A percentile compares a stretch with the other conserved stretches of the same genome.
These are phyloP conservation scores for Elaeagnus macrophylla DNA, from an alignment of 306 rosid species.

Conservation along the genomic window DNA sequence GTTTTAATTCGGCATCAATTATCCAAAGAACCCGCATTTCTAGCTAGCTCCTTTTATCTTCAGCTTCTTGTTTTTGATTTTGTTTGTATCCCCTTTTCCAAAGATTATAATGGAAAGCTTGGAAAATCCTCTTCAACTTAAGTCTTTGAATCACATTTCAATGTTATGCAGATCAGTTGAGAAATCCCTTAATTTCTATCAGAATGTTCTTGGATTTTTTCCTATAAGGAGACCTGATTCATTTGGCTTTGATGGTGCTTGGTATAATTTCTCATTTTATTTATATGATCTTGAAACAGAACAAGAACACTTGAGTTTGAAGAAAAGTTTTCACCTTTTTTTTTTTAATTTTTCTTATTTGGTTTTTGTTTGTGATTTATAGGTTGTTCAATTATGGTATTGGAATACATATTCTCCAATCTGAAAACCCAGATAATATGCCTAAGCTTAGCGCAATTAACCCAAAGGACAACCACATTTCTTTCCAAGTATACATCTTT, in stretches of 20 bases:
- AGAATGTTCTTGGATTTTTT: slow-evolving; percentile 58
- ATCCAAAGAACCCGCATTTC: too few relatives aligned
- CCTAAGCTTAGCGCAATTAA: slow-evolving; percentile 39
- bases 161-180: slow-evolving; percentile 54
- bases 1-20: too few relatives aligned
- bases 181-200: slow-evolving; percentile 52
- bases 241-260: slow-evolving; percentile 41
- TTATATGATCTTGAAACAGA: too few relatives aligned
- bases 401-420: slow-evolving; percentile 73
- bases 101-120: slow-evolving; percentile 3
- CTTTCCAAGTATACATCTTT: slow-evolving; percentile 35
- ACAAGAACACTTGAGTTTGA: too few relatives aligned
- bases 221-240: slow-evolving; percentile 40
- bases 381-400: slow-evolving; percentile 76
- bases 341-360: neutral
- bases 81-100: neutral
- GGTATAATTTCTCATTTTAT: slow-evolving; percentile 14
- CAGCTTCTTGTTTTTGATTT: neutral
- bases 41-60: too few relatives aligned
- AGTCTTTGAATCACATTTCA: slow-evolving; percentile 82
- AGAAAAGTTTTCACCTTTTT: neutral
- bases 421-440: slow-evolving; percentile 42
- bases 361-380: neutral
- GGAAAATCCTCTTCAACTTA: slow-evolving; percentile 57
- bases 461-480: slow-evolving; percentile 62